These are phyloP conservation scores for Medicago truncatula DNA, from an alignment of 306 rosid genomes.

Conservation along the genomic window DNA sequence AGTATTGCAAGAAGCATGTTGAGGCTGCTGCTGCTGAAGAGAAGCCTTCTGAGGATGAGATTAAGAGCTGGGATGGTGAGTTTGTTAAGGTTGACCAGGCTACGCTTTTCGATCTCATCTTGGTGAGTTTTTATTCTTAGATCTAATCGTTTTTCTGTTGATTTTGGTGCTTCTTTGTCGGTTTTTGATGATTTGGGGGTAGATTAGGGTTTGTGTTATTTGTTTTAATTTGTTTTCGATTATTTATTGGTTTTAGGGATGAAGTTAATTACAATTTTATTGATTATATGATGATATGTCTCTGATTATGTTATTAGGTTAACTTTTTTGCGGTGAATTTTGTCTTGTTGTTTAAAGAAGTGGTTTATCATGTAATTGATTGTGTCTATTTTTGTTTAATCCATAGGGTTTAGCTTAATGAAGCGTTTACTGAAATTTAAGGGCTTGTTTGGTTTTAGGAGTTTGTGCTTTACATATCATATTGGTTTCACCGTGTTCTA, in stretches of 20 bases:
- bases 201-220: constrained; percentile 9
- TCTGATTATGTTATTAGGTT: no score
- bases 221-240: background rate
- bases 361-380: background rate
- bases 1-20: constrained; percentile 78
- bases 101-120: constrained; percentile 79
- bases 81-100: constrained; percentile 80
- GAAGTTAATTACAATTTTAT: background rate
- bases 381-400: background rate
- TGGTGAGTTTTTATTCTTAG: constrained; percentile 43
- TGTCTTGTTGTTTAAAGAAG: background rate
- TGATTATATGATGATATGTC: no score
- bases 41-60: constrained; percentile 56
- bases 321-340: background rate
- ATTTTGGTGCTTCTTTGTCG: background rate
- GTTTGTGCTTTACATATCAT: background rate
- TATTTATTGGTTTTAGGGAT: background rate
- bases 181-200: background rate
- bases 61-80: constrained; percentile 66
- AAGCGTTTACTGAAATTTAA: background rate
- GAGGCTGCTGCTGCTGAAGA: constrained; percentile 55
- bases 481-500: no score
- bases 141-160: background rate
- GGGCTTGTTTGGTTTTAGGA: background rate
- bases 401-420: background rate